These are phyloP conservation scores for Lupinus albus DNA, from an alignment of 306 rosid genomes.

Conservation along the genomic window DNA sequence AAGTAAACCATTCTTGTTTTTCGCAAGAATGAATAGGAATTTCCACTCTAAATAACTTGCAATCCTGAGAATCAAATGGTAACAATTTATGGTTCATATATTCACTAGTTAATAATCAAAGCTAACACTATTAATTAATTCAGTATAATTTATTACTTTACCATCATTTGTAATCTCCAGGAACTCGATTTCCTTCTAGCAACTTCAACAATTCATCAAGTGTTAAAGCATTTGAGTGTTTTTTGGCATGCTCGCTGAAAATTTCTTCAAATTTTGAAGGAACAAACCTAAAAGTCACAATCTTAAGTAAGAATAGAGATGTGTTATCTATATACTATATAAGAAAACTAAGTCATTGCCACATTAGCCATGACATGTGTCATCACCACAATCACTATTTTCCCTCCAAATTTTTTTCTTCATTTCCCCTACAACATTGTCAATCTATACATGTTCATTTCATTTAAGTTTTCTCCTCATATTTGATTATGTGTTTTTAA, in stretches of 20 bases:
- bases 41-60: constrained; percentile 74
- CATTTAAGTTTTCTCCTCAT: too few species aligned
- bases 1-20: too few species aligned
- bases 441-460: too few species aligned
- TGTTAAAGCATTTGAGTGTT: constrained; percentile 59
- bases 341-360: too few species aligned
- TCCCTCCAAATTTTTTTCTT: too few species aligned
- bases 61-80: constrained; percentile 52
- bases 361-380: too few species aligned
- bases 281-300: constrained; percentile 61
- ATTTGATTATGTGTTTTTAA: too few species aligned
- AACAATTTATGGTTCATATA: not conserved
- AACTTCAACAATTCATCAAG: constrained; percentile 60
- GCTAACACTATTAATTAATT: not conserved
- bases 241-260: constrained; percentile 62
- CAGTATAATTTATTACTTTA: constrained; percentile 25
- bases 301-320: not conserved
- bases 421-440: too few species aligned
- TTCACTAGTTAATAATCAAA: not conserved
- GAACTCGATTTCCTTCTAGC: constrained; percentile 60
- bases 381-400: too few species aligned
- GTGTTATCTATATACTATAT: too few species aligned
- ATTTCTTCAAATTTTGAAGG: constrained; percentile 76
- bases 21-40: constrained; percentile 61
- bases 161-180: constrained; percentile 74